Conservation (phyloP, 495 filamentous ascomycete species). For the Penicillium odoratum region DNA sequence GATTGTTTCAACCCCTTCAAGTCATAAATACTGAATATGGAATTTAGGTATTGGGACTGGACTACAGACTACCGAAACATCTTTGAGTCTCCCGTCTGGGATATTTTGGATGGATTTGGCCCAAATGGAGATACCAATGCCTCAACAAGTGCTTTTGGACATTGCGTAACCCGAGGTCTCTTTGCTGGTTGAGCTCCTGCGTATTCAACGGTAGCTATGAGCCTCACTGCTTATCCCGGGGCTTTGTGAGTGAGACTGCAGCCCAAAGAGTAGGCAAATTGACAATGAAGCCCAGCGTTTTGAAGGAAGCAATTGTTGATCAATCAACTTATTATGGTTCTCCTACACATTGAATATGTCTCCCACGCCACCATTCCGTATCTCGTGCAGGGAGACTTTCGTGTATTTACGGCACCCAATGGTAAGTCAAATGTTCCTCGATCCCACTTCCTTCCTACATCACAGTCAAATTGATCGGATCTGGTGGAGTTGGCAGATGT, state of each 20-base stretch:
- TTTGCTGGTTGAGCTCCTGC: neutral
- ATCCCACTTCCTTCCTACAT: neutral
- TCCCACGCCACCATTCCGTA: neutral
- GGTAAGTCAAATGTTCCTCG: neutral
- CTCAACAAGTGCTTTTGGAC: neutral
- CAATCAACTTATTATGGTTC: neutral
- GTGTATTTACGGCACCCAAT: neutral
- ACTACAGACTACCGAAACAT: neutral
- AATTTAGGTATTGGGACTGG: constrained; percentile 3
- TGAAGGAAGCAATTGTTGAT: neutral
- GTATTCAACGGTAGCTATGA: neutral
- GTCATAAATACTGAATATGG: too few relatives aligned
- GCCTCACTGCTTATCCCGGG: neutral
- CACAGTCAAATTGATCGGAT: neutral
- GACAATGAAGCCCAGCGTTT: neutral
- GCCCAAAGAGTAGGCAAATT: neutral
- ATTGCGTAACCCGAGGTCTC: neutral
- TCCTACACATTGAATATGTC: neutral
- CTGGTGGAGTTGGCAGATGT: neutral
- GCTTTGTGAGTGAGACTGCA: neutral
- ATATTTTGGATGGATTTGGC: neutral
- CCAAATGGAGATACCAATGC: neutral
- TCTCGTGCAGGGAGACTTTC: neutral
- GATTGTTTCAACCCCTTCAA: too few relatives aligned
- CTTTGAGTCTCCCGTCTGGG: neutral